A percentile compares a stretch with the other conserved stretches of the same genome.
Conservation (phyloP, 2,329 filamentous ascomycete genomes). For the Cladosporium sphaerospermum region DNA sequence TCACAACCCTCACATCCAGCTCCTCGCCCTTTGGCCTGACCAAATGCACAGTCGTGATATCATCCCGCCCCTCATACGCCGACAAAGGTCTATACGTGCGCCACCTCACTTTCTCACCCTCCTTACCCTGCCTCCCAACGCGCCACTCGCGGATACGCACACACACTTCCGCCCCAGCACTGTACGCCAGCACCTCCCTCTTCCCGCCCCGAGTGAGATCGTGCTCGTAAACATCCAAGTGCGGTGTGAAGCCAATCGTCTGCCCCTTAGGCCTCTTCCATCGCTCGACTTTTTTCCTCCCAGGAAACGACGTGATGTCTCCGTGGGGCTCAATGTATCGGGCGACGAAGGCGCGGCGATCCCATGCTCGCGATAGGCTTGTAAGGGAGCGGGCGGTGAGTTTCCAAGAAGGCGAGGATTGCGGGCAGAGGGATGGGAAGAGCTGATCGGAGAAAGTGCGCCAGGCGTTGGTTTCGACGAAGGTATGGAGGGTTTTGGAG, state of each 20-base stretch:
- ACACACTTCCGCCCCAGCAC: conserved; percentile 53
- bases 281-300: conserved; percentile 23
- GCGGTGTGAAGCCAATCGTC: conserved; percentile 55
- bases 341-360: conserved; percentile 50
- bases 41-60: conserved; percentile 53
- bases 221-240: conserved; percentile 26
- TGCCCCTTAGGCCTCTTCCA: conserved; percentile 40
- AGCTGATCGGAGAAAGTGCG: conserved; percentile 42
- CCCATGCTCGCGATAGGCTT: conserved; percentile 52
- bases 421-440: conserved; percentile 38
- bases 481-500: conserved; percentile 40
- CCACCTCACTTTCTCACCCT: conserved; percentile 34
- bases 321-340: conserved; percentile 44
- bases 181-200: conserved; percentile 54
- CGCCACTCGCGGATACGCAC: conserved; percentile 38
- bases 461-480: conserved; percentile 43
- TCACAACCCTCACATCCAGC: conserved; percentile 42
- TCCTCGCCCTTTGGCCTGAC: conserved; percentile 34
- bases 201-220: conserved; percentile 36
- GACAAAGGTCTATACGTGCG: conserved; percentile 47
- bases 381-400: conserved; percentile 50
- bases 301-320: conserved; percentile 30
- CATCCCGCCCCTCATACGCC: conserved; percentile 48
- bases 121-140: conserved; percentile 14
- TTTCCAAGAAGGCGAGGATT: conserved; percentile 36